A percentile compares a stretch with the other conserved stretches of the same genome.
These are phyloP conservation scores for Phaseolus coccineus DNA, from an alignment of 331 rosid genomes.

Conservation along the genomic window DNA sequence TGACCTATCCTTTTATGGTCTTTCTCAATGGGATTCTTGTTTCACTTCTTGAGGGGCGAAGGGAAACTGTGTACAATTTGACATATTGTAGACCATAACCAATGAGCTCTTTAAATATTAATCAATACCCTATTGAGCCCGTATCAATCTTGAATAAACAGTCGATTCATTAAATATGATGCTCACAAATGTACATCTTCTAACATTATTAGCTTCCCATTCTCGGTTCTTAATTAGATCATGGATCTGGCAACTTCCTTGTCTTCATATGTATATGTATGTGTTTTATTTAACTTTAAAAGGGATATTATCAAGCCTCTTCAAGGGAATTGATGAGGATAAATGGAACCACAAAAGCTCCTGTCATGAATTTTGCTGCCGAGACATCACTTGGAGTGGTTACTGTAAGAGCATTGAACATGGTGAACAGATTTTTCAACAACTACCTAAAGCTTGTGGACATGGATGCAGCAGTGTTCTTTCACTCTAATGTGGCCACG, in stretches of 20 bases:
- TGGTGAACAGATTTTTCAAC: conserved; percentile 23
- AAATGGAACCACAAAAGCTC: conserved; percentile 82
- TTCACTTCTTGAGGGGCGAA: not conserved
- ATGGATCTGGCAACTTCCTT: conserved; percentile 16
- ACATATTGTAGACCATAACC: not conserved
- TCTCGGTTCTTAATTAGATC: conserved; percentile 16
- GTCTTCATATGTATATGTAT: not conserved
- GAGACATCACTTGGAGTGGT: conserved; percentile 80
- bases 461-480: conserved; percentile 46
- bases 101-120: not conserved
- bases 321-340: conserved; percentile 57
- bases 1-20: not conserved
- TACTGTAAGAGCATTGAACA: conserved; percentile 50
- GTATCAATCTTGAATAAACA: not conserved
- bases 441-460: conserved; percentile 34
- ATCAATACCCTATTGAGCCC: not conserved
- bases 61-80: not conserved
- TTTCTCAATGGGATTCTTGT: not conserved
- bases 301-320: conserved; percentile 75
- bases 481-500: conserved; percentile 60
- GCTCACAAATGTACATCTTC: not conserved
- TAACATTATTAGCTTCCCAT: not conserved
- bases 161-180: not conserved
- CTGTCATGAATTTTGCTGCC: conserved; percentile 70
- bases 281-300: not conserved